Evolutionary conservation across 768 basidiomycete species (phyloP), one percentile per base, ranked within the genome.

Genomic region (Clathrus columnatus): DNA sequence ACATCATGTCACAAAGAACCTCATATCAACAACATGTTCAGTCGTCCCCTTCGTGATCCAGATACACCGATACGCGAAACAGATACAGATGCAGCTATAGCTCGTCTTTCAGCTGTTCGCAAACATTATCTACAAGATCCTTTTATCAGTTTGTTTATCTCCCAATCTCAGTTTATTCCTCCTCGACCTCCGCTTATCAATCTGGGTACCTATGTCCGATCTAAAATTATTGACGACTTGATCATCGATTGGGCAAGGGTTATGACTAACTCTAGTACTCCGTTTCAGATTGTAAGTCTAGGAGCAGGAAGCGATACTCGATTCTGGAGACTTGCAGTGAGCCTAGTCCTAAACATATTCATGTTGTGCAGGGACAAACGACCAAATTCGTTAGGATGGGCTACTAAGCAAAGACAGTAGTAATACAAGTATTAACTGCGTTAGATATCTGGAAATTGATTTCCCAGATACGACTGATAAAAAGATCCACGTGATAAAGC

Each of bases 291-390:
- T 52, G 79, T 98, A n/a, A 95, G 90, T 68, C 68, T 97, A 27
- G 96, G 96, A 0, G 87, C 94, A 1, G 96, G 96, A 21, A 97
- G 91, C 62, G 96, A 99, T 70, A 92, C 92, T 2, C 74, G 96
- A 51, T 98, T 89, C 67, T 99, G 95, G 93, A 76, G 93, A 54
- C 72, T 95, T 62, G 78, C 76, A 72, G 91, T 91, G 71, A 71
- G 87, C 43, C 42, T 45, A 53, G 20, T n/a, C 23, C 46, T 30
- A 17, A 48, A 51, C 36, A 29, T 21, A 32, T n/a, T n/a, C n/a
- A n/a, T n/a, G n/a, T n/a, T n/a, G n/a, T n/a, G n/a, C n/a, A n/a
- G n/a, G n/a, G n/a, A n/a, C n/a, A n/a, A n/a, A n/a, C n/a, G n/a
- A n/a, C n/a, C n/a, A 53, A 20, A 32, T 11, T 36, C 27, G 18